Evolutionary conservation across 2,329 filamentous ascomycete genomes (phyloP), one percentile per base, ranked within the genome.

Genomic region (Triangularia setosa): DNA sequence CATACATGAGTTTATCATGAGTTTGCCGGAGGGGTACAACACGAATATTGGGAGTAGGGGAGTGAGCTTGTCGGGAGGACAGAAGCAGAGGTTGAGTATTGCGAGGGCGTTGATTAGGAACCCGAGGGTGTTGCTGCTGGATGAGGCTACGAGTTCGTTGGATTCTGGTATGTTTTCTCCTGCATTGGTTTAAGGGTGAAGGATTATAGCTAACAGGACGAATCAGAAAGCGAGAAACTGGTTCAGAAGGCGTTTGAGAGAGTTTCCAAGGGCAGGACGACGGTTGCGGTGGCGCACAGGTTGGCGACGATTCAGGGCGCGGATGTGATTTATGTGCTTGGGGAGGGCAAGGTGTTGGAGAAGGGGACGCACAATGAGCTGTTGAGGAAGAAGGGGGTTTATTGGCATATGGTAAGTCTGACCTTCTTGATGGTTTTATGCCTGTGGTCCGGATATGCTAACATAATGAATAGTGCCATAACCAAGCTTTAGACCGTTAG

Each of bases 261-360:
- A 52, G 87, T 86, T 0, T 82, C 81, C 3, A 80, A 81, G 67
- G 84, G 84, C 2, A 78, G 84, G 7, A 87, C 91, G 1, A 91
- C 90, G 66, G 80, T 95, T 2, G 90, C 90, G 2, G 90, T 95
- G 11, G 91, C 91, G 1, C 91, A 94, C 74, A 81, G 91, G 14
- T 79, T 94, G 58, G 88, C 88, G 0, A 94, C 90, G 12, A 87
- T 93, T 21, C 90, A 91, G 74, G 89, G 93, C 69, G 90, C 90
- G 1, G 88, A 94, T 73, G 79, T 88, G n/a, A 93, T 93, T 52
- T 92, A 91, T 70, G 90, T 94, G 0, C 85, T 95, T 57, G 89
- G 90, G 11, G 83, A 87, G 65, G 86, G 88, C 24, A 83, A 79
- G 68, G 77, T 86, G 53, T 71, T 86, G 11, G 84, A 86, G 73